These are phyloP conservation scores for Tulasnella sp. DNA, from an alignment of 768 basidiomycete species.

Conservation along the genomic window DNA sequence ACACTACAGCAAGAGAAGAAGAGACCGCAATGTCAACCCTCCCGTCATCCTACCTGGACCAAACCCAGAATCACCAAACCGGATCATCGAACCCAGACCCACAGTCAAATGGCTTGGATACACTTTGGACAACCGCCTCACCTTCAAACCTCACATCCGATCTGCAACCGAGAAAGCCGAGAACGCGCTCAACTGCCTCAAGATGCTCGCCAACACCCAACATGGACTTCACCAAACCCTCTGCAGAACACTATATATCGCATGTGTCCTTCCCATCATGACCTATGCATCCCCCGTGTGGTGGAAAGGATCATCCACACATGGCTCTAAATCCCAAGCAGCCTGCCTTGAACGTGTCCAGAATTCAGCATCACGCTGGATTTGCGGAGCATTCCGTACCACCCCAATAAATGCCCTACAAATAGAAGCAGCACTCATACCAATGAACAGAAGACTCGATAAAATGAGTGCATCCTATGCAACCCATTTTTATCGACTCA, in stretches of 20 bases:
- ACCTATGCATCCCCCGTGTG: constrained; percentile 28
- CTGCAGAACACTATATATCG: constrained; percentile 23
- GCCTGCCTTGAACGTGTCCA: constrained; percentile 24
- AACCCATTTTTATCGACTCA: constrained; percentile 10
- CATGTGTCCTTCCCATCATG: constrained; percentile 26
- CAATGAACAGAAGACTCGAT: constrained; percentile 19
- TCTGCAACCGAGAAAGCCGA: constrained; percentile 21
- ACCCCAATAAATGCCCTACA: constrained; percentile 25
- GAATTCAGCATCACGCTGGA: constrained; percentile 23
- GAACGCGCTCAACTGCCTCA: constrained; percentile 21
- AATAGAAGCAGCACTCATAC: constrained; percentile 27
- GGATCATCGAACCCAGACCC: not conserved
- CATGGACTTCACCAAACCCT: constrained; percentile 25
- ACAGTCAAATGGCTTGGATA: constrained; percentile 27
- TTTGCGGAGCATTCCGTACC: constrained; percentile 28
- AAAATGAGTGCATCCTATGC: not conserved
- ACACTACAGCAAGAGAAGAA: not conserved
- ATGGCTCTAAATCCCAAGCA: constrained; percentile 18
- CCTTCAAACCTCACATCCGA: constrained; percentile 26
- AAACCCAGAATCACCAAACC: not conserved
- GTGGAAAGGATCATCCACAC: constrained; percentile 22
- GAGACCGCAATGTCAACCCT: too few relatives aligned
- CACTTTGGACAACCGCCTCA: constrained; percentile 26
- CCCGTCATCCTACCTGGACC: not conserved
- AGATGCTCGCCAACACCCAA: constrained; percentile 28